Evolutionary conservation across 345 rosid genomes (phyloP).

Genomic region (Gossypium thurberi): DNA sequence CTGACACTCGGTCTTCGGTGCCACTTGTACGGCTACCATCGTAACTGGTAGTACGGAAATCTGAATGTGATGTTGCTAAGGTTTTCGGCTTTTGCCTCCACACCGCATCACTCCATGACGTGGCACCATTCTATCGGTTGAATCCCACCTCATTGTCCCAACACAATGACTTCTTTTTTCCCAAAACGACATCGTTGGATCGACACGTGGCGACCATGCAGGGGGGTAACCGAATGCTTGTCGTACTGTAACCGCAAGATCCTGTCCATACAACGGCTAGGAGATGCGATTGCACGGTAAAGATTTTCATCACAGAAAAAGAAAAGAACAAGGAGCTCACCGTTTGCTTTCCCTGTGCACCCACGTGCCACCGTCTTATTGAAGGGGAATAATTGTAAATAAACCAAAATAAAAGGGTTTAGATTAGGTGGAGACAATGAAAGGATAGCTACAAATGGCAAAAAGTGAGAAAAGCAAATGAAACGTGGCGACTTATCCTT

Average conservation of each 20-base stretch:
- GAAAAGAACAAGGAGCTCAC: background rate
- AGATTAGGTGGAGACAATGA: background rate
- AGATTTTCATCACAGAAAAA: background rate
- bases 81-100: background rate
- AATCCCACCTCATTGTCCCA: background rate
- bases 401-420: background rate
- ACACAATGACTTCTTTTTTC: background rate
- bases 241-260: conserved; percentile 8
- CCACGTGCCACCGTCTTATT: background rate
- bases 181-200: too few relatives aligned
- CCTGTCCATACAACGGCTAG: conserved; percentile 8
- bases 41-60: background rate
- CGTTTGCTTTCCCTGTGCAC: background rate
- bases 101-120: background rate
- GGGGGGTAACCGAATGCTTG: background rate
- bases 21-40: background rate
- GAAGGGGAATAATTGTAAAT: background rate
- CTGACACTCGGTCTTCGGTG: background rate
- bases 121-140: background rate
- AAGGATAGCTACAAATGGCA: background rate
- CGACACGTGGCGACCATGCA: conserved; percentile 21
- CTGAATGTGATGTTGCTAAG: background rate
- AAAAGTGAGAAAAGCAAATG: background rate
- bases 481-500: conserved; percentile 1
- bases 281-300: background rate